Percentiles rank a stretch among this genome's conserved stretches.
Evolutionary conservation across 2,329 filamentous ascomycete genomes (phyloP).

Genomic region (Fusarium scirpi): DNA sequence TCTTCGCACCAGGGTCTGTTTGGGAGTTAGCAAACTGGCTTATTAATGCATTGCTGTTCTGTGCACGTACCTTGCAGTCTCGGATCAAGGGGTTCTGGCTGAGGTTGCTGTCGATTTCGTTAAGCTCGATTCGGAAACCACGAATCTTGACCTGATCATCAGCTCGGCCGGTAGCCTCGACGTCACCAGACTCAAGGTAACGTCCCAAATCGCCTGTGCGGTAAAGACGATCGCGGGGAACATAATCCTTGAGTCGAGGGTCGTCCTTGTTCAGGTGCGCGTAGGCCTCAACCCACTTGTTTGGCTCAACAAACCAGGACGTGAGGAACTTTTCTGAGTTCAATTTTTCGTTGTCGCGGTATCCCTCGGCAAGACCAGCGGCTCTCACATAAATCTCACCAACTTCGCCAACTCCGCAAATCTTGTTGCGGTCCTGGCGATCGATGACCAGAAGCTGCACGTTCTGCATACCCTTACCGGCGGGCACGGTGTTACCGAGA

Average conservation of each 20-base stretch:
- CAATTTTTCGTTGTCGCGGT: constrained; percentile 65
- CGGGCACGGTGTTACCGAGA: constrained; percentile 78
- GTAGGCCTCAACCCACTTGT: constrained; percentile 75
- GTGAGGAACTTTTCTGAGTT: constrained; percentile 79
- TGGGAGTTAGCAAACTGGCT: background rate
- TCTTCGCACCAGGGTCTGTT: constrained; percentile 73
- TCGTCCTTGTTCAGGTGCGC: constrained; percentile 67
- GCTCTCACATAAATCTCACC: constrained; percentile 89
- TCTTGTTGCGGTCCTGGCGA: constrained; percentile 70
- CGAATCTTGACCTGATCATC: constrained; percentile 96
- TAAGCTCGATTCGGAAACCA: constrained; percentile 92
- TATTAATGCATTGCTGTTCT: background rate
- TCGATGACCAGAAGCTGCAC: constrained; percentile 90
- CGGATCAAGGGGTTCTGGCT: constrained; percentile 79
- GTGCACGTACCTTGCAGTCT: constrained; percentile 71
- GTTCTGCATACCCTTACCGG: constrained; percentile 86
- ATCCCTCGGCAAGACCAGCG: constrained; percentile 85
- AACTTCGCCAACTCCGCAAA: constrained; percentile 84
- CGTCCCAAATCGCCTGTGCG: constrained; percentile 85
- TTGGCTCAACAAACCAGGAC: constrained; percentile 87
- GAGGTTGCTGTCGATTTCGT: constrained; percentile 89
- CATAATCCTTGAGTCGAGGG: constrained; percentile 71
- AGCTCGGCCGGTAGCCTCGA: constrained; percentile 81
- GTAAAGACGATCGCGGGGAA: constrained; percentile 88
- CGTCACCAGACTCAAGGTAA: constrained; percentile 70